Percentiles rank a stretch among this genome's conserved stretches.
phyloP scores from a whole-genome alignment of 805 yeast genomes.

The Helenozyma baotianmanensis region DNA sequence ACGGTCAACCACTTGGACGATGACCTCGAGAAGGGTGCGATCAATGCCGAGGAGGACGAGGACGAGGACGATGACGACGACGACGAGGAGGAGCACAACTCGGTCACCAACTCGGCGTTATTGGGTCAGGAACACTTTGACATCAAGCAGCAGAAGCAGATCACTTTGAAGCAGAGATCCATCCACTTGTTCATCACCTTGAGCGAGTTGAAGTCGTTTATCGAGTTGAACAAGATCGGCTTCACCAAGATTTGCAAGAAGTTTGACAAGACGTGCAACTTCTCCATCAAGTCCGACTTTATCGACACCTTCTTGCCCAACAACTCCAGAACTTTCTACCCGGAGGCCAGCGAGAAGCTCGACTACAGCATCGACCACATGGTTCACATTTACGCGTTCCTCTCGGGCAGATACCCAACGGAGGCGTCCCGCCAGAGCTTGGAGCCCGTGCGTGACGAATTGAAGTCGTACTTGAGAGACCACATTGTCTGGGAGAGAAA shows the following conservation, averaged over 20 bases:
- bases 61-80: slow-evolving; percentile 30
- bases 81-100: slow-evolving; percentile 16
- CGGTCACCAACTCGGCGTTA: slow-evolving; percentile 17
- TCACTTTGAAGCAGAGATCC: slow-evolving; percentile 64
- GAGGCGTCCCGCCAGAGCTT: slow-evolving; percentile 46
- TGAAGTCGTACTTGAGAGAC: slow-evolving; percentile 64
- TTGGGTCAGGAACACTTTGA: slow-evolving; percentile 26
- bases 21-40: slow-evolving; percentile 26
- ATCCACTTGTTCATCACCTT: slow-evolving; percentile 65
- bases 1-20: slow-evolving; percentile 23
- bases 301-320: slow-evolving; percentile 40
- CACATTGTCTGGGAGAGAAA: slow-evolving; percentile 97
- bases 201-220: slow-evolving; percentile 77
- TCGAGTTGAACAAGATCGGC: slow-evolving; percentile 84
- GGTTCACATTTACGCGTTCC: slow-evolving; percentile 50
- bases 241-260: slow-evolving; percentile 87
- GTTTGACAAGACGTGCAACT: slow-evolving; percentile 77
- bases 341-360: slow-evolving; percentile 30
- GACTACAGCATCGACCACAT: slow-evolving; percentile 51
- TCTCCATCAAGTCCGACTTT: slow-evolving; percentile 56
- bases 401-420: slow-evolving; percentile 32
- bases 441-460: slow-evolving; percentile 40
- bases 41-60: slow-evolving; percentile 26
- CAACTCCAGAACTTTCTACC: slow-evolving; percentile 54
- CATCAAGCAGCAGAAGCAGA: slow-evolving; percentile 34